phyloP scores from a whole-genome alignment of 2,329 filamentous ascomycete species.

The Trichoderma afroharzianum region DNA sequence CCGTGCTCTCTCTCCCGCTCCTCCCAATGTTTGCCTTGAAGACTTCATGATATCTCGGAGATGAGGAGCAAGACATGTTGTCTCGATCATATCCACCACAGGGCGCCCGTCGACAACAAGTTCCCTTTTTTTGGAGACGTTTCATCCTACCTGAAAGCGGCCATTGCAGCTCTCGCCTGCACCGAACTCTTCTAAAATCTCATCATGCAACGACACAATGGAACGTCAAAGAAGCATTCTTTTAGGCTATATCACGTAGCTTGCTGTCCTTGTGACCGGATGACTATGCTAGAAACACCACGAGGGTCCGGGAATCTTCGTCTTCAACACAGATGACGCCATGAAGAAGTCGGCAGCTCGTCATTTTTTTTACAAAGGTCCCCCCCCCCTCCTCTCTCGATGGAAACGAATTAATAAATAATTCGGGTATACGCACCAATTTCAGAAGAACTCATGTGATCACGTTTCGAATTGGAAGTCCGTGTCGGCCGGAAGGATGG shows the following conservation, averaged over 20 bases:
- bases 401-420: not conserved
- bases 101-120: not conserved
- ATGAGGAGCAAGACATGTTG: not conserved
- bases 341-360: constrained; percentile 6
- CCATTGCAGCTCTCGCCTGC: not conserved
- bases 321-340: not conserved
- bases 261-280: not conserved
- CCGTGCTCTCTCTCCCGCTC: not conserved
- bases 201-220: not conserved
- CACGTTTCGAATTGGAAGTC: not conserved
- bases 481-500: not conserved
- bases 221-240: not conserved
- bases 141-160: not conserved
- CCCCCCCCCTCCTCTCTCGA: too few relatives aligned
- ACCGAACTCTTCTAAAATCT: not conserved
- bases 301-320: not conserved
- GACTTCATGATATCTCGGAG: not conserved
- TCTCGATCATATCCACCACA: not conserved
- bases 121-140: not conserved
- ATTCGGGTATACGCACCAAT: not conserved
- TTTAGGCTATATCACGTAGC: not conserved
- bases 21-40: not conserved
- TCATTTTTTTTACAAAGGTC: not conserved
- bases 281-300: not conserved
- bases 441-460: not conserved